phyloP scores from a whole-genome alignment of 2,329 filamentous ascomycete species.

The Juglanconis oblonga region DNA sequence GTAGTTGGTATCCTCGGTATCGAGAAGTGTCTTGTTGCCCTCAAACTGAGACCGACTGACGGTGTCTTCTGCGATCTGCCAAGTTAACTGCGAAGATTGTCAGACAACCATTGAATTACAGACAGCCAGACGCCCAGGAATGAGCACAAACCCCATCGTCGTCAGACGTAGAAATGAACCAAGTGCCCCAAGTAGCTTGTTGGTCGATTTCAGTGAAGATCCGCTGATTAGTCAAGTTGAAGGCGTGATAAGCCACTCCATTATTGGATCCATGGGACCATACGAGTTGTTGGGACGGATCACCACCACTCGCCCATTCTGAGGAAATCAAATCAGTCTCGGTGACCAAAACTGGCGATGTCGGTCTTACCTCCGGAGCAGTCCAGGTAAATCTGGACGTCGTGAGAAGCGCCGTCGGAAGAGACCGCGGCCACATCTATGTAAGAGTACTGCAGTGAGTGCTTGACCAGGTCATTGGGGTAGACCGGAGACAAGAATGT shows the following conservation, averaged over 20 bases:
- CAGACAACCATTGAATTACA: slow-evolving; percentile 16
- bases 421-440: slow-evolving; percentile 62
- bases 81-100: slow-evolving; percentile 50
- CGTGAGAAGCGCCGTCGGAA: slow-evolving; percentile 58
- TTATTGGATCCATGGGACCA: slow-evolving; percentile 57
- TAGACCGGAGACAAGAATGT: slow-evolving; percentile 71
- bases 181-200: slow-evolving; percentile 76
- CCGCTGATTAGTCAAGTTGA: slow-evolving; percentile 58
- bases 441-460: slow-evolving; percentile 71
- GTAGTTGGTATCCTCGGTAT: slow-evolving; percentile 62
- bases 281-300: slow-evolving; percentile 51
- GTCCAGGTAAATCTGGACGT: slow-evolving; percentile 70
- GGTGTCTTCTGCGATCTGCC: slow-evolving; percentile 66
- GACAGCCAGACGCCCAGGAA: background rate
- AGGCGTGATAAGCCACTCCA: slow-evolving; percentile 61
- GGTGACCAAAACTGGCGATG: no score
- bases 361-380: slow-evolving; percentile 59
- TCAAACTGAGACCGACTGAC: slow-evolving; percentile 67
- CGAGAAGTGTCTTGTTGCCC: slow-evolving; percentile 57
- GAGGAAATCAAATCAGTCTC: slow-evolving; percentile 1
- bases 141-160: slow-evolving; percentile 38
- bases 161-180: slow-evolving; percentile 70
- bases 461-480: slow-evolving; percentile 61
- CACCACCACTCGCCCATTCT: slow-evolving; percentile 71
- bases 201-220: slow-evolving; percentile 67